A percentile compares a stretch with the other conserved stretches of the same genome.
Evolutionary conservation across 2,329 filamentous ascomycete species (phyloP).

Genomic region (Beauveria scarabaeidicola): DNA sequence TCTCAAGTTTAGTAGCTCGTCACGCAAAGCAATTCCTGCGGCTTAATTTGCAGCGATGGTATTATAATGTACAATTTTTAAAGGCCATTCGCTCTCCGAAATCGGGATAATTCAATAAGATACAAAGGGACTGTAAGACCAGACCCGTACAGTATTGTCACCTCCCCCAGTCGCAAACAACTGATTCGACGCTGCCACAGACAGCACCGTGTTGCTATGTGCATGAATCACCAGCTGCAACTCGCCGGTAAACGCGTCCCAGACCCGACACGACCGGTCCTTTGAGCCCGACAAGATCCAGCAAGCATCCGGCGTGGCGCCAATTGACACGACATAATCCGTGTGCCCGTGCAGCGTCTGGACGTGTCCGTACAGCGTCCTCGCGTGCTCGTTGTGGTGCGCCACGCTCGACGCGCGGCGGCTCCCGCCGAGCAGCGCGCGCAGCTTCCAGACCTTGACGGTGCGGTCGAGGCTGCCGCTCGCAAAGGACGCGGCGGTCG

Average conservation of each 20-base stretch:
- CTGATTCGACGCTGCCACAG: slow-evolving; percentile 78
- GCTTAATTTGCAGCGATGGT: no score
- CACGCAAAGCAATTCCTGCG: no score
- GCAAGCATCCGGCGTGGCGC: slow-evolving; percentile 81
- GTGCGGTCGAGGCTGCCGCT: slow-evolving; percentile 94
- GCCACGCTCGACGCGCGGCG: background rate
- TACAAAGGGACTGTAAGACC: slow-evolving; percentile 54
- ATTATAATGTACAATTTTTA: no score
- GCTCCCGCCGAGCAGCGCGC: background rate
- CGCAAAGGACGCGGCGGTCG: slow-evolving; percentile 79
- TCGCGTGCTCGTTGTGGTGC: background rate
- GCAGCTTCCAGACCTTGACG: slow-evolving; percentile 98
- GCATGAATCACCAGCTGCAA: slow-evolving; percentile 98
- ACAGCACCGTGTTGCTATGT: slow-evolving; percentile 98
- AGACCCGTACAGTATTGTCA: slow-evolving; percentile 95
- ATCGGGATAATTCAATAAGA: no score
- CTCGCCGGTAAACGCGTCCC: slow-evolving; percentile 86
- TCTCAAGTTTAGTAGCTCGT: no score
- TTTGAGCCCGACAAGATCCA: slow-evolving; percentile 98
- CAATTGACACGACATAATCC: slow-evolving; percentile 93
- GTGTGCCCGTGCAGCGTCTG: slow-evolving; percentile 96
- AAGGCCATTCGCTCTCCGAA: no score
- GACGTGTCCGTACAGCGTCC: slow-evolving; percentile 84
- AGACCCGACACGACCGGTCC: slow-evolving; percentile 95
- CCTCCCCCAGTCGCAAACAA: slow-evolving; percentile 94